Percentiles rank a stretch among this genome's conserved stretches.
These are phyloP conservation scores for Venturia oleaginea DNA, from an alignment of 2,329 filamentous ascomycete genomes.

Conservation along the genomic window DNA sequence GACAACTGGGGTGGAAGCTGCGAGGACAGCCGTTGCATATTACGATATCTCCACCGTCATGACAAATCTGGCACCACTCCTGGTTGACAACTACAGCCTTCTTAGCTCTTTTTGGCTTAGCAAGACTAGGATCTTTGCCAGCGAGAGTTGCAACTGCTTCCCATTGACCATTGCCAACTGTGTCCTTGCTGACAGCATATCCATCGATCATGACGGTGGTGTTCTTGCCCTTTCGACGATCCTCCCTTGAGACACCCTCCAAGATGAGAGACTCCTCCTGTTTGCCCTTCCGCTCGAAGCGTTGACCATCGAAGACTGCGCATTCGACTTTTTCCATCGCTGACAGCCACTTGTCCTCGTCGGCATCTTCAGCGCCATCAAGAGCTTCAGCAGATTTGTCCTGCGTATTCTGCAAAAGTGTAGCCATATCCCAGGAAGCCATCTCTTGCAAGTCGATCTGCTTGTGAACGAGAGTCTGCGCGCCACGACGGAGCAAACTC, in stretches of 20 bases:
- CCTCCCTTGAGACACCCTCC: conserved; percentile 33
- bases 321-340: conserved; percentile 49
- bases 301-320: conserved; percentile 48
- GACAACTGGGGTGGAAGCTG: conserved; percentile 44
- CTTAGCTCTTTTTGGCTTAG: conserved; percentile 41
- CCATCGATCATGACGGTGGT: conserved; percentile 49
- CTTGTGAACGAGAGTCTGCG: conserved; percentile 43
- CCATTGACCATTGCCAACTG: conserved; percentile 43
- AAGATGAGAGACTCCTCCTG: conserved; percentile 28
- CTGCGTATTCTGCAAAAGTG: conserved; percentile 45
- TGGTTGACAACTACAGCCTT: conserved; percentile 29
- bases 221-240: conserved; percentile 47
- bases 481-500: conserved; percentile 45
- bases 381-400: conserved; percentile 34
- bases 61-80: conserved; percentile 44
- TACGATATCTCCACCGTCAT: conserved; percentile 39
- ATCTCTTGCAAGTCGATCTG: conserved; percentile 48
- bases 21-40: conserved; percentile 46
- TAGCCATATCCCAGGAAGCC: conserved; percentile 48
- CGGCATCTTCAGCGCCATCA: conserved; percentile 26
- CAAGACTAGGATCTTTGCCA: conserved; percentile 45
- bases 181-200: conserved; percentile 48
- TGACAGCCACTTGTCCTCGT: conserved; percentile 47
- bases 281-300: conserved; percentile 33
- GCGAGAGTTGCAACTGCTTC: conserved; percentile 50